These are phyloP conservation scores for Podospora pseudocomata DNA, from an alignment of 495 filamentous ascomycete genomes.

Conservation along the genomic window DNA sequence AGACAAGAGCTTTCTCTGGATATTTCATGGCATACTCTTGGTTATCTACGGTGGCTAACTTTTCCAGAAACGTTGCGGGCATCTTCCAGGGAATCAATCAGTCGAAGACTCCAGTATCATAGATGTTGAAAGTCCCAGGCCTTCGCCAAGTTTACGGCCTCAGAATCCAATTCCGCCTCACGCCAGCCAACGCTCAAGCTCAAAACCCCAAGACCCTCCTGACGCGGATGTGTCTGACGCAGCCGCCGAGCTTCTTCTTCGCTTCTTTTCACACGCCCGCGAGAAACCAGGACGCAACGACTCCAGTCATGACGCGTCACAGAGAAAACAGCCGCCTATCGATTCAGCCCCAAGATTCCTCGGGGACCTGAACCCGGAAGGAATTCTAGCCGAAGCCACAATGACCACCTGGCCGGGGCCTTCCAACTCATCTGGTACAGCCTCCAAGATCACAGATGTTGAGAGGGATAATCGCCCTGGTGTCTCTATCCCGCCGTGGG, in stretches of 20 bases:
- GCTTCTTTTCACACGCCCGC: conserved; percentile 25
- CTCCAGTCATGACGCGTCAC: not conserved
- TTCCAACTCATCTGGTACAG: not conserved
- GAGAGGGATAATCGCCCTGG: conserved; percentile 1
- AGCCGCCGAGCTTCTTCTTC: conserved; percentile 26
- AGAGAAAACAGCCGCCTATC: not conserved
- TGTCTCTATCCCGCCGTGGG: conserved; percentile 5
- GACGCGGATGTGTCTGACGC: conserved; percentile 27
- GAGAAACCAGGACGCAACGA: conserved; percentile 7
- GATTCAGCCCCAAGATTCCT: conserved; percentile 41
- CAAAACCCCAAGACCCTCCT: not conserved
- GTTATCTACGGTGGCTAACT: not conserved
- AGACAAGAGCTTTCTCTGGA: no score
- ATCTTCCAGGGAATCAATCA: conserved; percentile 3
- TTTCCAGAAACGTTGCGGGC: conserved; percentile 24
- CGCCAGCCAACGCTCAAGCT: not conserved
- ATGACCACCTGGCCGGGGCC: conserved; percentile 23
- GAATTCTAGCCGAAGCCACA: conserved; percentile 46
- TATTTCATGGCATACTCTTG: no score
- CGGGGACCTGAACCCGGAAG: conserved; percentile 53
- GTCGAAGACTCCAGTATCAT: not conserved
- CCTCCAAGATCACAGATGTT: not conserved
- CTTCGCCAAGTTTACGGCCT: not conserved
- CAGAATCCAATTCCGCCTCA: not conserved
- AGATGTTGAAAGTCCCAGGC: not conserved